A percentile compares a stretch with the other conserved stretches of the same genome.
Evolutionary conservation across 176 grass and related monocot genomes (phyloP).

Genomic region (Oryza brachyantha): DNA sequence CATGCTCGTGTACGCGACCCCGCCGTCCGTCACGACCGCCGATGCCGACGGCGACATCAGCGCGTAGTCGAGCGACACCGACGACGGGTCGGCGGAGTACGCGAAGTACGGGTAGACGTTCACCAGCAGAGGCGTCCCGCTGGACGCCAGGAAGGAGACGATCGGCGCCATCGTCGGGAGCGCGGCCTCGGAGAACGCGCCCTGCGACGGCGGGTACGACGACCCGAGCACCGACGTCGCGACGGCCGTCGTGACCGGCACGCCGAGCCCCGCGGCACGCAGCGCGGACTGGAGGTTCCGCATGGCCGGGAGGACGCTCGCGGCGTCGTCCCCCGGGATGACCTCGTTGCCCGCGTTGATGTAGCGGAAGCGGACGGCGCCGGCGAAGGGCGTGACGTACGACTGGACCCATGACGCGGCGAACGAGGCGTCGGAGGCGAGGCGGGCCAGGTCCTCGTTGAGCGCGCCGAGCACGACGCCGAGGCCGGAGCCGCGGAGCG

Average conservation of each 20-base stretch:
- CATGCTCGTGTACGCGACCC: conserved; percentile 64
- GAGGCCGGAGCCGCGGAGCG: conserved; percentile 61
- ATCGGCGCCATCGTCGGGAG: conserved; percentile 40
- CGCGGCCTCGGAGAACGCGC: conserved; percentile 49
- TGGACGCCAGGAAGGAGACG: conserved; percentile 48
- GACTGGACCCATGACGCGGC: conserved; percentile 66
- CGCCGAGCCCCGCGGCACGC: conserved; percentile 33
- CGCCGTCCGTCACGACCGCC: conserved; percentile 42
- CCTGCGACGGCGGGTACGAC: conserved; percentile 67
- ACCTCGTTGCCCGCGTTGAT: conserved; percentile 85
- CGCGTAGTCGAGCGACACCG: conserved; percentile 68
- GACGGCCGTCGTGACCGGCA: conserved; percentile 68
- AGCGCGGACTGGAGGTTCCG: conserved; percentile 63
- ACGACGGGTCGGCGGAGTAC: conserved; percentile 45
- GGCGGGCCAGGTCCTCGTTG: conserved; percentile 66
- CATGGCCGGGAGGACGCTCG: conserved; percentile 70
- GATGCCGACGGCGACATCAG: conserved; percentile 40
- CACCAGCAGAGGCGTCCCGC: conserved; percentile 50
- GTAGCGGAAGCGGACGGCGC: conserved; percentile 66
- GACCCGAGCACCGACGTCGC: conserved; percentile 49
- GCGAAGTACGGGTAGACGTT: conserved; percentile 84
- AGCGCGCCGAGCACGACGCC: conserved; percentile 76
- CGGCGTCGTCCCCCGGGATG: conserved; percentile 47
- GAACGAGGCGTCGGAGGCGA: conserved; percentile 49
- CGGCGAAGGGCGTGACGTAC: conserved; percentile 72